These are phyloP conservation scores for Ascochyta viciae-villosae DNA, from an alignment of 2,329 filamentous ascomycete species.

Conservation along the genomic window DNA sequence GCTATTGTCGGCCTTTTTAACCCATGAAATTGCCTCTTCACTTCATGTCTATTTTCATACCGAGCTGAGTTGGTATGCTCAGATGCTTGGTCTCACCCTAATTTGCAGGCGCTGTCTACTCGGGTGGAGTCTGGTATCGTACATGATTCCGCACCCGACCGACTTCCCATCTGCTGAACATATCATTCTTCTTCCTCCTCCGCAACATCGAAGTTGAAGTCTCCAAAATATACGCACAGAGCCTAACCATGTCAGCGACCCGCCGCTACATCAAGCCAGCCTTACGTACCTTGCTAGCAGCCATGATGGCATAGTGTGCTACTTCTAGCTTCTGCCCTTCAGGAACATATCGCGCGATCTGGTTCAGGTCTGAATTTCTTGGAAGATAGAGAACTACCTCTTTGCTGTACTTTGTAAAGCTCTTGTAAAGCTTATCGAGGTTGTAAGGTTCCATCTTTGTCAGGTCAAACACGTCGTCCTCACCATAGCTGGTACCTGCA, in stretches of 20 bases:
- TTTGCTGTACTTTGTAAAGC: constrained; percentile 50
- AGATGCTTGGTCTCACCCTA: neutral
- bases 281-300: constrained; percentile 77
- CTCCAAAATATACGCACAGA: constrained; percentile 66
- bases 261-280: neutral
- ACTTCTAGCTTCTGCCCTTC: constrained; percentile 46
- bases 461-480: constrained; percentile 79
- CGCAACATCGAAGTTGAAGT: constrained; percentile 52
- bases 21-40: no score
- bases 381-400: constrained; percentile 81
- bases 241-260: constrained; percentile 48
- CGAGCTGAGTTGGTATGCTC: neutral
- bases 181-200: constrained; percentile 17
- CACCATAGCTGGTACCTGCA: constrained; percentile 67
- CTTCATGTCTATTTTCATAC: neutral
- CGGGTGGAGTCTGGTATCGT: neutral
- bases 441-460: constrained; percentile 88
- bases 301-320: constrained; percentile 86
- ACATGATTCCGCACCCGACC: neutral
- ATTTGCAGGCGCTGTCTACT: neutral
- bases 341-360: constrained; percentile 44
- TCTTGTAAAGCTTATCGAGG: constrained; percentile 53
- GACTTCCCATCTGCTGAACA: neutral
- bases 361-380: constrained; percentile 57
- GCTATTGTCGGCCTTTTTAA: no score